These are phyloP conservation scores for Trichothecium sympodiale DNA, from an alignment of 2,329 filamentous ascomycete species.

Conservation along the genomic window DNA sequence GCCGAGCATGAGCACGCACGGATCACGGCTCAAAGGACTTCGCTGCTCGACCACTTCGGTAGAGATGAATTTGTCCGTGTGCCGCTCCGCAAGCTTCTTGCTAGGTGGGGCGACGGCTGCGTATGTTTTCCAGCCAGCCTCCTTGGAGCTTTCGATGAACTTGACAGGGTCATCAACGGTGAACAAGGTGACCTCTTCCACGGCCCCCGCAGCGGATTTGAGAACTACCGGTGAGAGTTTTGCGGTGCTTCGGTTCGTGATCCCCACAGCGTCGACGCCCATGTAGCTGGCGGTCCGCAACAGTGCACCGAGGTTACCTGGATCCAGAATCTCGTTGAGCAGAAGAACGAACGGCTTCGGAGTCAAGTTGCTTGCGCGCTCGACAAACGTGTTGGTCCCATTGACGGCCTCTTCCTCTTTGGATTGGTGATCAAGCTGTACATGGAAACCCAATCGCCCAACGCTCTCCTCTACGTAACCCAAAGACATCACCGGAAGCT, in stretches of 20 bases:
- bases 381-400: slow-evolving; percentile 45
- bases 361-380: slow-evolving; percentile 15
- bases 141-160: slow-evolving; percentile 59
- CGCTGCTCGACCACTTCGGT: slow-evolving; percentile 34
- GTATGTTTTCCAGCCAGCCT: slow-evolving; percentile 72
- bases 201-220: slow-evolving; percentile 81
- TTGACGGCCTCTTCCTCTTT: slow-evolving; percentile 66
- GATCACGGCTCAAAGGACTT: slow-evolving; percentile 45
- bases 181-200: slow-evolving; percentile 69
- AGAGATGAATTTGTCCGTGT: slow-evolving; percentile 34
- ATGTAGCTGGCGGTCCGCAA: slow-evolving; percentile 82
- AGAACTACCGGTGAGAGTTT: slow-evolving; percentile 65
- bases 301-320: slow-evolving; percentile 83
- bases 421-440: slow-evolving; percentile 56
- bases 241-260: slow-evolving; percentile 64
- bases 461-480: slow-evolving; percentile 33
- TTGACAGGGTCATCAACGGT: slow-evolving; percentile 52
- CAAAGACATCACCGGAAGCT: slow-evolving; percentile 53
- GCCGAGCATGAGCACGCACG: slow-evolving; percentile 73
- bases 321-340: slow-evolving; percentile 69
- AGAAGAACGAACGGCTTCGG: slow-evolving; percentile 61
- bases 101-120: slow-evolving; percentile 52
- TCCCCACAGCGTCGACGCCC: slow-evolving; percentile 73
- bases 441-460: slow-evolving; percentile 38
- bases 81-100: slow-evolving; percentile 19